phyloP scores from a whole-genome alignment of 345 rosid genomes.

The Syzygium aromaticum region DNA sequence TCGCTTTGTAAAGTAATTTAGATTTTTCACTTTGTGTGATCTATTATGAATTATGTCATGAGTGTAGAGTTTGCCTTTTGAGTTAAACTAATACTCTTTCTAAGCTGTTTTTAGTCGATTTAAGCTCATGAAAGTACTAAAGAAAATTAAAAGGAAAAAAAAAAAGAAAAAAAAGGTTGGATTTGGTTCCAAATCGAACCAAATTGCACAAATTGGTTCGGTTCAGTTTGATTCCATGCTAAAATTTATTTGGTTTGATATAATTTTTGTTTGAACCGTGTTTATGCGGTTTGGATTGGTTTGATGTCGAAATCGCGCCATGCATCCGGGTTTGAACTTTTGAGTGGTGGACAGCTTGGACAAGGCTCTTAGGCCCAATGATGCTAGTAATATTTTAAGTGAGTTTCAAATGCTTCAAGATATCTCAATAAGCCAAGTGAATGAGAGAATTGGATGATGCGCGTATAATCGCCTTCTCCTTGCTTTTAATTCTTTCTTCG shows the following conservation, averaged over 20 bases:
- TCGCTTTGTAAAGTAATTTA: not conserved
- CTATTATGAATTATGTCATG: not conserved
- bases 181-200: not conserved
- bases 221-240: not conserved
- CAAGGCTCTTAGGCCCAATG: too few relatives aligned
- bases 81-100: not conserved
- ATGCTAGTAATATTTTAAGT: too few relatives aligned
- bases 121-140: not conserved
- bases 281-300: not conserved
- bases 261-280: not conserved
- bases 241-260: not conserved
- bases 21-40: not conserved
- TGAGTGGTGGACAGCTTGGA: too few relatives aligned
- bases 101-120: not conserved
- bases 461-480: not conserved
- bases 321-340: not conserved
- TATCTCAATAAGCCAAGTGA: too few relatives aligned
- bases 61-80: not conserved
- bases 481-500: not conserved
- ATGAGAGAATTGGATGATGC: not conserved
- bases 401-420: too few relatives aligned
- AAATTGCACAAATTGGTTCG: not conserved
- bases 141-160: not conserved
- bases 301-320: not conserved
- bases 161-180: not conserved